A percentile compares a stretch with the other conserved stretches of the same genome.
These are phyloP conservation scores for Thinopyrum elongatum DNA, from an alignment of 176 grass and related monocot species.

Conservation along the genomic window DNA sequence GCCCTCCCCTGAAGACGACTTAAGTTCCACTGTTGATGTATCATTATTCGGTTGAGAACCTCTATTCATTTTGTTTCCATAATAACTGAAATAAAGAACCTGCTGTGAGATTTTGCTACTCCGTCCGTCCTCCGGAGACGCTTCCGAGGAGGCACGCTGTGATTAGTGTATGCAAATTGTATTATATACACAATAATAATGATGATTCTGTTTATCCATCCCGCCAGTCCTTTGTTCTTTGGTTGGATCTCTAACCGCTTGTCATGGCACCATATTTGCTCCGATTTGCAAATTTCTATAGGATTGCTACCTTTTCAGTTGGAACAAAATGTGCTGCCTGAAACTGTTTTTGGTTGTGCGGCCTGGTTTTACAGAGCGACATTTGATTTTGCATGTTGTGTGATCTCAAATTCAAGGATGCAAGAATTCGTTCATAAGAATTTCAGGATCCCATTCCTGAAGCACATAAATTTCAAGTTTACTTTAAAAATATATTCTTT, in stretches of 20 bases:
- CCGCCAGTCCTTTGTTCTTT: not conserved
- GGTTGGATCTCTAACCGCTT: not conserved
- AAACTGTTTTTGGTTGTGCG: not conserved
- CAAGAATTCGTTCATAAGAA: not conserved
- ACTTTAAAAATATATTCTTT: too few species aligned
- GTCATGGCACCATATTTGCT: not conserved
- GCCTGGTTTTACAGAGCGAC: not conserved
- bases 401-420: not conserved
- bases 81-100: constrained; percentile 39
- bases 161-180: constrained; percentile 60
- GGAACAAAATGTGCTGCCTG: not conserved
- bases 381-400: not conserved
- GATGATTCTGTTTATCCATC: not conserved
- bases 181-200: constrained; percentile 37
- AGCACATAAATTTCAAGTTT: not conserved
- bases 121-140: not conserved
- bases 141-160: constrained; percentile 20
- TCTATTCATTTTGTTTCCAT: constrained; percentile 42
- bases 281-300: not conserved
- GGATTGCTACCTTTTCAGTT: not conserved
- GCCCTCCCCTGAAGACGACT: not conserved
- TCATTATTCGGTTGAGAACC: constrained; percentile 29
- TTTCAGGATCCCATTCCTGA: not conserved
- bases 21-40: constrained; percentile 22
- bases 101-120: constrained; percentile 34